Percentiles rank a stretch among this genome's conserved stretches.
Evolutionary conservation across 202 grass and related monocot species (phyloP).

Genomic region (Dendrocalamus latiflorus): DNA sequence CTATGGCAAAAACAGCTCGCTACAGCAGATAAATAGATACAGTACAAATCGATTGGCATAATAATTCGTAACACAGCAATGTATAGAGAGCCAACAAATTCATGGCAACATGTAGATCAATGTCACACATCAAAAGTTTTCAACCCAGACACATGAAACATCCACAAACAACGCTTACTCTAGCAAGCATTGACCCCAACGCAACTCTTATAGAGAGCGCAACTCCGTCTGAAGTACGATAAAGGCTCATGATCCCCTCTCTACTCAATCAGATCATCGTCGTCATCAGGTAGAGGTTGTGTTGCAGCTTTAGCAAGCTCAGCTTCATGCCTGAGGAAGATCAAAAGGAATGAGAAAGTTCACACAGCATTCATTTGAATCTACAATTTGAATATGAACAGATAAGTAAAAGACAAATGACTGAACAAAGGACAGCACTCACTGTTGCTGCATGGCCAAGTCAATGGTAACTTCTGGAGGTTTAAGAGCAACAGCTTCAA

Average conservation of each 20-base stretch:
- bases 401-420: not conserved
- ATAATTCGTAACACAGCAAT: conserved; percentile 18
- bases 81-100: conserved; percentile 33
- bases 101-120: conserved; percentile 19
- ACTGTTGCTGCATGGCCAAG: conserved; percentile 83
- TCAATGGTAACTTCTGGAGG: conserved; percentile 74
- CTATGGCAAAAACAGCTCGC: not conserved
- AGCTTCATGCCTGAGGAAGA: conserved; percentile 51
- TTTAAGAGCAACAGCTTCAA: conserved; percentile 72
- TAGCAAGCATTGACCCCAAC: conserved; percentile 23
- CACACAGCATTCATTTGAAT: not conserved
- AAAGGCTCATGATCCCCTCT: no score
- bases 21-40: not conserved
- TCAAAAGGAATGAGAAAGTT: not conserved
- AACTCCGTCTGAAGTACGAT: no score
- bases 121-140: conserved; percentile 31
- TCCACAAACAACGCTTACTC: conserved; percentile 14
- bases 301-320: conserved; percentile 56
- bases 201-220: conserved; percentile 17
- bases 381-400: not conserved
- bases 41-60: not conserved
- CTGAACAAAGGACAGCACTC: conserved; percentile 3
- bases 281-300: conserved; percentile 75
- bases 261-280: conserved; percentile 74
- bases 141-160: conserved; percentile 1